Evolutionary conservation across 2,329 filamentous ascomycete species (phyloP), one percentile per base, ranked within the genome.

Genomic region (Rhexocercosporidium sp.): DNA sequence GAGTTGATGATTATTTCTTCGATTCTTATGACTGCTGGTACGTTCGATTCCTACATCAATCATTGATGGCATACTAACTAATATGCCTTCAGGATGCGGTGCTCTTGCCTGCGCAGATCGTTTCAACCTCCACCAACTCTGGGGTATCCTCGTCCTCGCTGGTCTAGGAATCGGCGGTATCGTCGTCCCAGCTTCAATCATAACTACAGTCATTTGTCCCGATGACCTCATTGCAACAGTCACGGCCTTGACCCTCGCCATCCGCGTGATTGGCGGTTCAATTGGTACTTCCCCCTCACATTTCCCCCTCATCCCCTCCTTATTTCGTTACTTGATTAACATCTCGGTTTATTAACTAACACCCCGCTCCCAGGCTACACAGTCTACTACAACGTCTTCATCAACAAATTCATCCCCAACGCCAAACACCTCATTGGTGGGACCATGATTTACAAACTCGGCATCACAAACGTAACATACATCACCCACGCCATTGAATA

Each of bases 181-280:
- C 61, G 86, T 91, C n/a, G 86, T 92, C 3, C 90, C 89, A 90
- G 39, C 86, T 0, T 88, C 86, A 0, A 89, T 91, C 71, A 89
- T 92, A 65, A 87, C 87, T 4, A 89, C 88, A 12, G 90, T 92
- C 72, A 88, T 91, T 70, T 91, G 88, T 69, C 89, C 89, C 0
- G 87, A 90, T 73, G 89, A 92, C 64, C 82, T 92, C 5, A 92
- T 92, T 70, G 90, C 88, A 6, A 92, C 90, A 1, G 83, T 91
- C 54, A 86, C 89, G 0, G 88, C 90, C 8, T 80, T 92, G 29
- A 91, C 89, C 0, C 84, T 92, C 39, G 85, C 88, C 20, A 86
- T 92, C 70, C 88, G 90, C 44, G 88, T 90, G 61, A 83, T 92
- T 39, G 90, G 90, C 57, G 89, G 89, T 31, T 84, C 85, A 14